phyloP scores from a whole-genome alignment of 2,329 filamentous ascomycete species.

The Aspergillus hortae region DNA sequence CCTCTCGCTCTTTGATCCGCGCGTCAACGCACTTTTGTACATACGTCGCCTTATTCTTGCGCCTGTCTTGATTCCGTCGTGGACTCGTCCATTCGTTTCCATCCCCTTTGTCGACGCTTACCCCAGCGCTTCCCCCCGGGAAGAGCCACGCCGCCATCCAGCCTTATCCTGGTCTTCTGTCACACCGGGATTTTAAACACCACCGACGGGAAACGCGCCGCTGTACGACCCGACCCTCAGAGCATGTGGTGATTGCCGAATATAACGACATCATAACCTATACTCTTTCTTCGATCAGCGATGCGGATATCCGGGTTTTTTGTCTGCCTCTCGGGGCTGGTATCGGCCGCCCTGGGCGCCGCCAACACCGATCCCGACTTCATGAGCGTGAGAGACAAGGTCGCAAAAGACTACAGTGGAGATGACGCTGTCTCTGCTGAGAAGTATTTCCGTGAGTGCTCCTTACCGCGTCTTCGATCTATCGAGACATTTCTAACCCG shows the following conservation, averaged over 20 bases:
- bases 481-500: not conserved
- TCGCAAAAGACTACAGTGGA: slow-evolving; percentile 40
- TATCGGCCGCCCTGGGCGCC: slow-evolving; percentile 11
- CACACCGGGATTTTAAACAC: not conserved
- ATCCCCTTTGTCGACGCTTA: not conserved
- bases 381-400: slow-evolving; percentile 38
- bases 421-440: slow-evolving; percentile 36
- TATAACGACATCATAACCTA: not conserved
- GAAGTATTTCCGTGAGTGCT: slow-evolving; percentile 50
- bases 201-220: not conserved
- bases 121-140: not conserved
- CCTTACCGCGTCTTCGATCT: not conserved
- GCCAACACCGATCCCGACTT: slow-evolving; percentile 39
- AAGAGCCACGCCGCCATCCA: not conserved
- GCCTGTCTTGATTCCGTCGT: not conserved
- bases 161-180: not conserved
- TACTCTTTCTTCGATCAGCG: not conserved
- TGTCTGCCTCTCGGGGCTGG: slow-evolving; percentile 17
- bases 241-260: not conserved
- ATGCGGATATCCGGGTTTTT: slow-evolving; percentile 19
- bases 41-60: not conserved
- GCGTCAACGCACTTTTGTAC: not conserved
- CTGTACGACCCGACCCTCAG: not conserved
- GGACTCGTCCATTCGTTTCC: not conserved
- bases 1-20: not conserved